Evolutionary conservation across 352 stramenopile genomes (phyloP), one percentile per base, ranked within the genome.

Genomic region (Globisporangium paroecandrum): DNA sequence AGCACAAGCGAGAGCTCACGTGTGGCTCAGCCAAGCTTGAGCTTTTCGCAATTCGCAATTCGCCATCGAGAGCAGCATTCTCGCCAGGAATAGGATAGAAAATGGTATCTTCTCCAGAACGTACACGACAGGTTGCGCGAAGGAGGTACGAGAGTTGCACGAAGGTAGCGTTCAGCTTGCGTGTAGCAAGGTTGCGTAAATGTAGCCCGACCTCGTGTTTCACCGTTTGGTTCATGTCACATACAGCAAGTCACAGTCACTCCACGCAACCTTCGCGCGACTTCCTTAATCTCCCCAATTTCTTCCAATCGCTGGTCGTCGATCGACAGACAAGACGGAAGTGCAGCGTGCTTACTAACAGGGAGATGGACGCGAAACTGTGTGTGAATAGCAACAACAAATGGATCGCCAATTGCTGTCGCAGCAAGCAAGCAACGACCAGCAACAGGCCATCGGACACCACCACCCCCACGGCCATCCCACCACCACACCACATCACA

Each of bases 211-310:
- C 13, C 2, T 18, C 20, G 13, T 15, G 13, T 47, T 20, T 47
- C 41, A 13, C 25, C 13, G 7, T 25, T 38, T 6, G 24, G 7
- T 25, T 34, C 51, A 36, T 58, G 51, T 58, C 51, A 8, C 58
- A 24, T 3, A 20, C 38, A 41, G 4, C 24, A 22, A 3, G 25
- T 27, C 25, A 32, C 2, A 32, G 27, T 34, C 38, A 9, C 9
- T 20, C 38, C 58, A 15, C 43, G 18, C 58, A 27, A 64, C 58
- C 58, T 64, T 64, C 59, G 13, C 25, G 20, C 43, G 25, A 65
- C 41, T 18, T 18, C 38, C 5, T 64, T 38, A 53, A 15, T 53
- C 36, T 53, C 13, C 4, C 20, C 9, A 3, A 5, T 36, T 18
- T 24, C 20, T 24, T 62, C 20, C 34, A 24, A 53, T 51, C 24